Evolutionary conservation across 345 rosid genomes (phyloP), one percentile per base, ranked within the genome.

Genomic region (Crucihimalaya himalaica): DNA sequence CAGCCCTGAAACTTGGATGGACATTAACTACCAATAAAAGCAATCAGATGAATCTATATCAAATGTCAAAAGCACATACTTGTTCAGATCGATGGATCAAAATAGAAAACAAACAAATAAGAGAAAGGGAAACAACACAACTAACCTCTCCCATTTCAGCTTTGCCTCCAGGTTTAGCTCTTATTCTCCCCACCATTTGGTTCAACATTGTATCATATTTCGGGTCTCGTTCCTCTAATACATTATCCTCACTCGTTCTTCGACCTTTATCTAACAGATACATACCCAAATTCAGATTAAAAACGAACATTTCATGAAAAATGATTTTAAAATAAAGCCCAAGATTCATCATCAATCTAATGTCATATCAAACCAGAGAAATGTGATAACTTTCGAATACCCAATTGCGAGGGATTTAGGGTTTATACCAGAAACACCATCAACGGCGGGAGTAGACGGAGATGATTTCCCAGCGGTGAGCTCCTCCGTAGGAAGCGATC

Each of bases 141-240:
- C 92, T 83, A 50, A 92, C 99, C 92, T 92, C 98, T 19, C 96
- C 97, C 84, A 85, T 95, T 86, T 90, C 93, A 34, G 70, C 88
- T 79, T 84, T 85, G 34, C 98, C 97, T 65, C 96, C 99, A 13
- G 94, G 86, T 79, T 85, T 95, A 25, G 98, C 51, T 71, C 23
- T 80, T 35, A 95, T 83, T 79, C 98, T 86, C 57, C 99, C 99
- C 45, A 84, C 89, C 97, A 95, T 90, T 81, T 90, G 94, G 61
- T 62, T 82, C 66, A 95, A 87, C 99, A 95, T 89, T 18, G 84
- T 86, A 79, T 95, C 92, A 48, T 73, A 95, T 61, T 86, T 71
- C 1, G 89, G 84, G 82, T 95, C 90, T 47, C 82, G 72, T 59
- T 88, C 90, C 76, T 90, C 96, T 48, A 92, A 88, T 5, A 71